Evolutionary conservation across 2,329 filamentous ascomycete genomes (phyloP).

Genomic region (Apiospora phragmitis): DNA sequence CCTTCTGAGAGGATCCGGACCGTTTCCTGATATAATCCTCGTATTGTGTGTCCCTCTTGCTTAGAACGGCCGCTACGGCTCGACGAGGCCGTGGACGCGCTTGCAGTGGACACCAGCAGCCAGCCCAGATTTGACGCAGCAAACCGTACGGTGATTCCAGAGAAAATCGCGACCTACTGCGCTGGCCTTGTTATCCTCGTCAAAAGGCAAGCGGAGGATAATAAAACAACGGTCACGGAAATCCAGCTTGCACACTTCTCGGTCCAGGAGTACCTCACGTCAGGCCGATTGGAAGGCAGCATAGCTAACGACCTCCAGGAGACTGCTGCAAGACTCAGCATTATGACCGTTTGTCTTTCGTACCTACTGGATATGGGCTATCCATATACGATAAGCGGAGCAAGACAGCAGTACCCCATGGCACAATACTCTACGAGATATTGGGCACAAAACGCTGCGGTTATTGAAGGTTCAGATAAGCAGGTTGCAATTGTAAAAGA

Average conservation of each 20-base stretch:
- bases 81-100: constrained; percentile 27
- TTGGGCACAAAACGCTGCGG: constrained; percentile 20
- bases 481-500: not conserved
- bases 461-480: constrained; percentile 16
- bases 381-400: not conserved
- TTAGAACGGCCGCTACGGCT: constrained; percentile 27
- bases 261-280: constrained; percentile 31
- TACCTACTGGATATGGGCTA: constrained; percentile 23
- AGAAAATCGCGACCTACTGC: constrained; percentile 21
- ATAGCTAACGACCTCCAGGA: constrained; percentile 14
- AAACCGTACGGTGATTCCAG: constrained; percentile 22
- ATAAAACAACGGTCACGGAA: not conserved
- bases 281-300: constrained; percentile 18
- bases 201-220: constrained; percentile 11
- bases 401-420: constrained; percentile 17
- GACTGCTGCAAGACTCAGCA: constrained; percentile 16
- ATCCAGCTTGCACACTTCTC: constrained; percentile 32
- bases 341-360: constrained; percentile 24
- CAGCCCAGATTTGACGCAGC: constrained; percentile 25
- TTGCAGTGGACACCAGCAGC: constrained; percentile 26
- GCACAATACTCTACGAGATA: constrained; percentile 24
- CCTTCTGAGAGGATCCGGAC: no score
- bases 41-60: no score
- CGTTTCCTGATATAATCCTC: no score
- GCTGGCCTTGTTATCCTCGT: constrained; percentile 19